A percentile compares a stretch with the other conserved stretches of the same genome.
phyloP scores from a whole-genome alignment of 116 monocot species.

The Phalaenopsis hybrid region DNA sequence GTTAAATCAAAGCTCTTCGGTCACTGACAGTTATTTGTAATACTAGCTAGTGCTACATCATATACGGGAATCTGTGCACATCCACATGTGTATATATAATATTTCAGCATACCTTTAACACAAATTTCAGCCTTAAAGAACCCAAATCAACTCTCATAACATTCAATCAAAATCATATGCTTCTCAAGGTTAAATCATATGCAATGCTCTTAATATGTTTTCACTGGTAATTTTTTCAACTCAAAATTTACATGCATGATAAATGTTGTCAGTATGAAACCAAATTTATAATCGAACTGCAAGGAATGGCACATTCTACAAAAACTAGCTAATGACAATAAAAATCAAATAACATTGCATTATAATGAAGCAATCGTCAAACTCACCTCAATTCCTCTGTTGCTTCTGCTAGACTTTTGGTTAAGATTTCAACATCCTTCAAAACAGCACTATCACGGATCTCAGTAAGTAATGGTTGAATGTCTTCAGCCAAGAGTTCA shows the following conservation, averaged over 20 bases:
- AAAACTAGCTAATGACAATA: not conserved
- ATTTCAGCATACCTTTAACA: too few species aligned
- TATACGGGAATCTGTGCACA: too few species aligned
- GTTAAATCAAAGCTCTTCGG: too few species aligned
- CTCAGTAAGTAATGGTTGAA: constrained; percentile 77
- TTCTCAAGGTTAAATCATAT: not conserved
- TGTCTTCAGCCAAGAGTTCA: constrained; percentile 74
- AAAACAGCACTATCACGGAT: constrained; percentile 64
- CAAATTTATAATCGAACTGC: not conserved
- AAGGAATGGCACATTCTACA: not conserved
- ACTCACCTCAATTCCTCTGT: constrained; percentile 77
- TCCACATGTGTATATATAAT: too few species aligned
- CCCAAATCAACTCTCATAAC: not conserved
- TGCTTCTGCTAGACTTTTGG: constrained; percentile 71
- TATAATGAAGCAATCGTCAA: not conserved
- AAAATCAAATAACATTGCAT: not conserved
- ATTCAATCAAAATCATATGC: not conserved
- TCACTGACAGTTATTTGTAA: too few species aligned
- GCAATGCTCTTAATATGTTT: not conserved
- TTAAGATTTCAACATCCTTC: constrained; percentile 74
- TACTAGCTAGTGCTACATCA: too few species aligned
- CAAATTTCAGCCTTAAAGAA: not conserved
- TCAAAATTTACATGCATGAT: not conserved
- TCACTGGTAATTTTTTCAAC: not conserved
- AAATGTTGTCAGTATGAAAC: not conserved